These are phyloP conservation scores for Xylaria multiplex DNA, from an alignment of 2,329 filamentous ascomycete species.

Conservation along the genomic window DNA sequence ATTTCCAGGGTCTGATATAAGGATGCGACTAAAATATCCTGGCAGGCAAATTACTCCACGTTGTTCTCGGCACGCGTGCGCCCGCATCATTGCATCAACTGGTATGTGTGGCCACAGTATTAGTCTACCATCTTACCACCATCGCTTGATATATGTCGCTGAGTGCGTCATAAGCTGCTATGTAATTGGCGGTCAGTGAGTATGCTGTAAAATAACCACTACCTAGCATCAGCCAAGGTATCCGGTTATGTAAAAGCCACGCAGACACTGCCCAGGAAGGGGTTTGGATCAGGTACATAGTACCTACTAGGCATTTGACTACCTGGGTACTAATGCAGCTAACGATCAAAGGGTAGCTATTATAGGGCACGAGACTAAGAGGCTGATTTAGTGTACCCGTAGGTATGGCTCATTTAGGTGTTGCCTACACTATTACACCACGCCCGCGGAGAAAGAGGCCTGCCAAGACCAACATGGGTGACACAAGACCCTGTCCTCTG, in stretches of 20 bases:
- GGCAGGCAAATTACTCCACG: conserved; percentile 10
- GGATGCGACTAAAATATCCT: background rate
- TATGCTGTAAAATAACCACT: background rate
- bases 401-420: background rate
- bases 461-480: conserved; percentile 12
- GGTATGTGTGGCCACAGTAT: background rate
- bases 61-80: conserved; percentile 5
- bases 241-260: background rate
- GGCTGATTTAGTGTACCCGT: conserved; percentile 2
- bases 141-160: background rate
- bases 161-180: background rate
- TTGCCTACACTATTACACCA: background rate
- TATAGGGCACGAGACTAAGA: background rate
- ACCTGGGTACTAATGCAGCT: no score
- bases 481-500: conserved; percentile 3
- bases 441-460: conserved; percentile 11
- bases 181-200: conserved; percentile 6
- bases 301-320: no score
- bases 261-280: background rate
- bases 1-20: background rate
- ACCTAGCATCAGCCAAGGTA: background rate
- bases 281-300: background rate
- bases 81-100: background rate
- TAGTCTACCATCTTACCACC: background rate
- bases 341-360: background rate